Evolutionary conservation across 306 rosid species (phyloP).

Genomic region (Cucurbita ficifolia): DNA sequence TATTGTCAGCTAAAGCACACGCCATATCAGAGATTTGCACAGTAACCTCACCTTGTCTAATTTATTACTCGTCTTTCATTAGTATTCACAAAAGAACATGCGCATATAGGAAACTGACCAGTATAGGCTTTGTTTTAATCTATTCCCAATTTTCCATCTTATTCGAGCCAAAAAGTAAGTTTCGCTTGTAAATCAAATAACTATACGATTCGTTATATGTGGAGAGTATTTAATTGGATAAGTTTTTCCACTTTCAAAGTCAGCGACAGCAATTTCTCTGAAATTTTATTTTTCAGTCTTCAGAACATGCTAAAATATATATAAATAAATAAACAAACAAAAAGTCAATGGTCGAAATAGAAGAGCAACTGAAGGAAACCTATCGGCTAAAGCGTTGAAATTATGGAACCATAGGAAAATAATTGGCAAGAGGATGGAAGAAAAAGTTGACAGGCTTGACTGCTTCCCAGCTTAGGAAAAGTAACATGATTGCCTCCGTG

Average conservation of each 20-base stretch:
- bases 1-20: not conserved
- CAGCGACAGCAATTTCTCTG: not conserved
- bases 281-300: not conserved
- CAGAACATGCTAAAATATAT: not conserved
- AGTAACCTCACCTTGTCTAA: not conserved
- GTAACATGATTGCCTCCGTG: not conserved
- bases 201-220: not conserved
- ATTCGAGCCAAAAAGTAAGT: not conserved
- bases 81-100: not conserved
- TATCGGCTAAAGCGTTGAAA: not conserved
- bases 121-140: not conserved
- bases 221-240: not conserved
- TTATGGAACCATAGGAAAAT: not conserved
- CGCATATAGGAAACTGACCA: no score
- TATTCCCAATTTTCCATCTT: not conserved
- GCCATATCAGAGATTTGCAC: not conserved
- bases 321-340: not conserved
- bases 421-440: not conserved
- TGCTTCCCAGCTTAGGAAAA: constrained; percentile 1
- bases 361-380: not conserved
- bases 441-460: constrained; percentile 3
- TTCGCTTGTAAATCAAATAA: not conserved
- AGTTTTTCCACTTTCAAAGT: not conserved
- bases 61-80: not conserved
- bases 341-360: not conserved